Evolutionary conservation across 1,139 yeast species (phyloP).

Genomic region (Suhomyces panamericanus): DNA sequence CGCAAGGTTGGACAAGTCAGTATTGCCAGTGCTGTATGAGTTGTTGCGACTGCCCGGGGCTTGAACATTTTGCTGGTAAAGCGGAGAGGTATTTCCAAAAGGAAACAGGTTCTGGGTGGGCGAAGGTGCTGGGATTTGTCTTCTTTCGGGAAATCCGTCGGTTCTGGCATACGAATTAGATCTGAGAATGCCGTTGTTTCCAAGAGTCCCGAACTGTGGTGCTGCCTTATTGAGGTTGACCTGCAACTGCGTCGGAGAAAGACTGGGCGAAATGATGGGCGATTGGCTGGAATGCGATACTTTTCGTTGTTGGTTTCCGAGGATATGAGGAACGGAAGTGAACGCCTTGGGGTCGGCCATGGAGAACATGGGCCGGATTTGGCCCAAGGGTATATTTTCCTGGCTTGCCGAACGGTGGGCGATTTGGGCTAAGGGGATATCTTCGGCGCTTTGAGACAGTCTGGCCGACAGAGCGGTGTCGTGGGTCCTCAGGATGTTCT

Average conservation of each 20-base stretch:
- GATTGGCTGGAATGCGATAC: background rate
- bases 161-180: background rate
- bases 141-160: background rate
- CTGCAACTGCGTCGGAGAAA: background rate
- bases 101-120: background rate
- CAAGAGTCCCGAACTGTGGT: background rate
- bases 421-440: background rate
- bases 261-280: background rate
- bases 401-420: background rate
- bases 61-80: background rate
- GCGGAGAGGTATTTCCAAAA: background rate
- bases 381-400: conserved; percentile 3
- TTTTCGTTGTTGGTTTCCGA: background rate
- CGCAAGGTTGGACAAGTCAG: background rate
- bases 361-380: background rate
- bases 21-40: background rate
- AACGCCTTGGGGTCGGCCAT: background rate
- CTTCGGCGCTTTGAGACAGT: background rate
- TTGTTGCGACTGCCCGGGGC: background rate
- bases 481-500: no score
- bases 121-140: background rate
- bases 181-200: background rate
- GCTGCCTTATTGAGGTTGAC: background rate
- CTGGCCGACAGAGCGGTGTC: no score
- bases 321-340: background rate